These are phyloP conservation scores for Hypomontagnella submonticulosa DNA, from an alignment of 495 filamentous ascomycete species.

Conservation along the genomic window DNA sequence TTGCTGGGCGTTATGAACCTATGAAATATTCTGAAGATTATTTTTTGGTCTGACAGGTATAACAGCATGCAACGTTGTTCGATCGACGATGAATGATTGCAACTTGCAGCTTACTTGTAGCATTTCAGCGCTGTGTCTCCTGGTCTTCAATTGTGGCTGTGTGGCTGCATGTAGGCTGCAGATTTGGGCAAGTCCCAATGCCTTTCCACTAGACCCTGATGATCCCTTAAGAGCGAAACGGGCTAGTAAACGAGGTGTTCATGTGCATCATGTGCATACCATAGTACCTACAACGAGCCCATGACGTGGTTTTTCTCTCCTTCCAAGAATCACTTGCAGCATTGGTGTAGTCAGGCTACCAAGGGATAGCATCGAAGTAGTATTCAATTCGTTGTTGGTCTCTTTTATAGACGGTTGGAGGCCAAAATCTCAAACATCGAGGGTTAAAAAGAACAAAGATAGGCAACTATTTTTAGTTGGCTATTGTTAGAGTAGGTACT, in stretches of 20 bases:
- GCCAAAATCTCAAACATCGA: neutral
- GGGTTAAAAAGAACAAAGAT: neutral
- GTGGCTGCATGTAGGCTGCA: conserved; percentile 32
- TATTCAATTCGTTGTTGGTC: no score
- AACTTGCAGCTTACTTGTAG: conserved; percentile 19
- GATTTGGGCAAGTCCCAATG: conserved; percentile 18
- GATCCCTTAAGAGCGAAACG: conserved; percentile 24
- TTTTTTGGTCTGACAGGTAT: conserved; percentile 32
- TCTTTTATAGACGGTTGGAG: neutral
- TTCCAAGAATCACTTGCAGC: no score
- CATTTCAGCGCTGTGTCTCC: conserved; percentile 7
- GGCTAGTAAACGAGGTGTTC: conserved; percentile 9
- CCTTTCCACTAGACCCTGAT: conserved; percentile 29
- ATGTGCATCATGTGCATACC: conserved; percentile 19
- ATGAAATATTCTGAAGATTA: conserved; percentile 18
- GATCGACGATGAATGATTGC: conserved; percentile 31
- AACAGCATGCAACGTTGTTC: conserved; percentile 44
- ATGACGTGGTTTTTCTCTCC: no score
- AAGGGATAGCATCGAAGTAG: no score
- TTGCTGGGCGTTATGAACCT: conserved; percentile 13
- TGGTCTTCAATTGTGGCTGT: conserved; percentile 28
- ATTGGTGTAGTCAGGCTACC: no score
- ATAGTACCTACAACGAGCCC: neutral
- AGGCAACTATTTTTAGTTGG: conserved; percentile 30
- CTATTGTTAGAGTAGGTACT: conserved; percentile 9